Conservation (phyloP, 163 green algal species). For the Chlamydomonas reinhardtii region DNA sequence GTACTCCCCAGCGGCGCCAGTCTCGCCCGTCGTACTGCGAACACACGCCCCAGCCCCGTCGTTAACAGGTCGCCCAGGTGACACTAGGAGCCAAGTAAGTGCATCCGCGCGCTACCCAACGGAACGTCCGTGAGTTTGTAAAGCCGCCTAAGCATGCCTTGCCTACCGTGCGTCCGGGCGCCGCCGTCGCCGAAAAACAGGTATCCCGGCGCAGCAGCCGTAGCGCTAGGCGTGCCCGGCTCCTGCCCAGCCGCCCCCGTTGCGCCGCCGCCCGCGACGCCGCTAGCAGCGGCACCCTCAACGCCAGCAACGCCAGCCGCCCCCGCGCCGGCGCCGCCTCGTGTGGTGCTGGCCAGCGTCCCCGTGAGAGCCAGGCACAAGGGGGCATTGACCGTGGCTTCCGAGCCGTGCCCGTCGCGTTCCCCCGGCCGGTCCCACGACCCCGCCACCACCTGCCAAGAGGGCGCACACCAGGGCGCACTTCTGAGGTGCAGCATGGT, state of each 20-base stretch:
- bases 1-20: neutral
- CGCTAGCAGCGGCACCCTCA: neutral
- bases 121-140: no score
- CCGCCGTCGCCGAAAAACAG: neutral
- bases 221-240: no score
- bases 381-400: neutral
- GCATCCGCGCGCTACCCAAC: no score
- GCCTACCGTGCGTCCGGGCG: neutral
- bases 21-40: neutral
- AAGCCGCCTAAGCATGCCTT: no score
- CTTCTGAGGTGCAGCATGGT: no score
- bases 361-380: neutral
- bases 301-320: neutral
- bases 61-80: no score
- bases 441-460: neutral
- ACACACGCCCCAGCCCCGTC: no score
- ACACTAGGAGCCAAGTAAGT: no score
- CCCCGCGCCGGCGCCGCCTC: no score
- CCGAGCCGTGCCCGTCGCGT: neutral
- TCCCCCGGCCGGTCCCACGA: neutral
- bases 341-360: neutral
- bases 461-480: no score
- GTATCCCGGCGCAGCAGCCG: neutral
- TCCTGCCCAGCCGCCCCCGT: no score
- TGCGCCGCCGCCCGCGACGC: no score